Percentiles rank a stretch among this genome's conserved stretches.
Conservation (phyloP, 352 stramenopile species). For the Blastocystis sp. region DNA sequence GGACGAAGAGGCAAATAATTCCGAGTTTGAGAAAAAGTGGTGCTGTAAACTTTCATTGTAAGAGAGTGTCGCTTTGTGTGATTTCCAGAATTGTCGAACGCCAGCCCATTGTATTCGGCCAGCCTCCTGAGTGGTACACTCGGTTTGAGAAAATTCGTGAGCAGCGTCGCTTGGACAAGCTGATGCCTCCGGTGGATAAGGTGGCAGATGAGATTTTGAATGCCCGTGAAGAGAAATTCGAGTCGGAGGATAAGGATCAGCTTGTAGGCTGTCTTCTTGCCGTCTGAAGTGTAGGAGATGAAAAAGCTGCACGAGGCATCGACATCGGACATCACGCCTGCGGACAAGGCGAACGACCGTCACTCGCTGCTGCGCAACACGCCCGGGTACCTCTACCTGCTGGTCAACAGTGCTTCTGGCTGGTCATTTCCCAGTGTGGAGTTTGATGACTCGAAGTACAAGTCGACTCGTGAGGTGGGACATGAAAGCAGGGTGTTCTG, state of each 20-base stretch:
- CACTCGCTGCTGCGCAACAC: slow-evolving; percentile 24
- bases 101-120: slow-evolving; percentile 48
- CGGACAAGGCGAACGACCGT: slow-evolving; percentile 43
- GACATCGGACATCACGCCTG: slow-evolving; percentile 47
- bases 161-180: neutral
- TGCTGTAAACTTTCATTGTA: neutral
- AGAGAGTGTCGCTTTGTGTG: neutral
- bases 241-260: neutral
- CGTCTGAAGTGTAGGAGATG: neutral
- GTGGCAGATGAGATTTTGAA: neutral
- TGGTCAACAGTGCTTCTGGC: neutral
- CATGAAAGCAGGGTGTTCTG: neutral
- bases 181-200: slow-evolving; percentile 24
- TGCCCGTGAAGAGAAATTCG: neutral
- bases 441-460: neutral
- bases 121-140: slow-evolving; percentile 51
- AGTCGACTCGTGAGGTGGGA: neutral
- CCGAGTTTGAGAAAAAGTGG: slow-evolving; percentile 24
- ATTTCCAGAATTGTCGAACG: slow-evolving; percentile 14
- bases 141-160: slow-evolving; percentile 48
- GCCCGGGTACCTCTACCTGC: slow-evolving; percentile 29
- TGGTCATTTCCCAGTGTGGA: slow-evolving; percentile 1
- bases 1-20: slow-evolving; percentile 18
- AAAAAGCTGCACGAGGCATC: slow-evolving; percentile 30
- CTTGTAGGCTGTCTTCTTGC: neutral